Base-by-base conservation (phyloP, 2,329 filamentous ascomycete species). In the Pseudovirgaria hyperparasitica region DNA sequence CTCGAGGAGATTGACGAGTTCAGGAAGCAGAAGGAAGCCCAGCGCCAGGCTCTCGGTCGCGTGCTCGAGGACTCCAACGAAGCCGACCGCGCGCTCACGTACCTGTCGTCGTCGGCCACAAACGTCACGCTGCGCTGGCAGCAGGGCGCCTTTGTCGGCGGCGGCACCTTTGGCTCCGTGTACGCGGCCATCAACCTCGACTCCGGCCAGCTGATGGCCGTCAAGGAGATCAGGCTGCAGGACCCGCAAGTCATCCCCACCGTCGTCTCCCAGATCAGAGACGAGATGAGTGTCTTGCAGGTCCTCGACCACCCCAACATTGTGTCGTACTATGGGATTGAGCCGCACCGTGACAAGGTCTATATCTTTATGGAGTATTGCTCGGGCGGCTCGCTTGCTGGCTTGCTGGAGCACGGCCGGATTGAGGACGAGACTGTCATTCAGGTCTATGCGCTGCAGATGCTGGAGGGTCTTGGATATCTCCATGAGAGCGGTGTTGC, bases 341-440 rank as follows among this genome's bases (percentile, higher is more conserved):
- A 98, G 54, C 90, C 94, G 3, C 90, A 98, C 56, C 74, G 90
- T 36, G 90, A 98, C 63, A 90, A 93, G 49, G 90, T 98, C n/a
- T 98, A 96, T 56, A 94, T 98, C 40, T 98, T 98, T 52, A 98
- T 98, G 90, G 90, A 98, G 55, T 96, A 92, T 56, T 98, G 90
- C 54, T 92, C 85, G 4, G 87, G 90, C 27, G 90, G 90, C 12
- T 96, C 87, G 10, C 65, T 98, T 25, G 86, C 90, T 22, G 80
- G 72, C 26, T 62, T 98, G 27, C 65, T 98, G 22, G 90, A 98
- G 52, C 87, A 98, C 47, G 90, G 90, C 9, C 80, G 90, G 21
- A 94, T 98, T 37, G 90, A 94, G 59, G 92, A 96, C 48, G 90
- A 98, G 53, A 90, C 86, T 30, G 86, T 96, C 35, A 87, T 93